A percentile compares a stretch with the other conserved stretches of the same genome.
Conservation (phyloP, 2,329 filamentous ascomycete genomes). For the Blumeriella jaapii region DNA sequence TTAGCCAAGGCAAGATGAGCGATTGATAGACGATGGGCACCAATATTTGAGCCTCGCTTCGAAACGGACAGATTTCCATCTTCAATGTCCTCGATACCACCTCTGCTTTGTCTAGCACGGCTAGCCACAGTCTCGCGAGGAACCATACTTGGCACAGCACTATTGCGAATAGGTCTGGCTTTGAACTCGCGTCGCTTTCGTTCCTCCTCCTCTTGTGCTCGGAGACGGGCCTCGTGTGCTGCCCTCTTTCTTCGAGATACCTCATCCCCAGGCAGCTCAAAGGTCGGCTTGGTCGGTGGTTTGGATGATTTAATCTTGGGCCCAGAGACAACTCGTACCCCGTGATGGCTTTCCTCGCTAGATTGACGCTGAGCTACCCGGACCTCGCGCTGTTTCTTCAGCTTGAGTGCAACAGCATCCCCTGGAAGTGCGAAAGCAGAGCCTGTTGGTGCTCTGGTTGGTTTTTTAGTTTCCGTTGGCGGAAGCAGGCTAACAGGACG, state of each 20-base stretch:
- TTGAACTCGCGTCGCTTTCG: conserved; percentile 52
- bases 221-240: conserved; percentile 42
- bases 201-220: conserved; percentile 47
- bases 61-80: conserved; percentile 15
- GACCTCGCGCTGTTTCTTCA: conserved; percentile 48
- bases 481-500: conserved; percentile 32
- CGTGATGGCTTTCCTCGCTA: conserved; percentile 29
- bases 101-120: conserved; percentile 40
- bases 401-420: conserved; percentile 44
- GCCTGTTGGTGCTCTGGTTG: conserved; percentile 41
- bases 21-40: conserved; percentile 27
- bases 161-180: conserved; percentile 42
- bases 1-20: conserved; percentile 26
- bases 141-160: conserved; percentile 27
- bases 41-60: conserved; percentile 24
- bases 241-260: conserved; percentile 39
- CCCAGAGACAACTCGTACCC: conserved; percentile 29
- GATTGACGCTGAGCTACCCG: conserved; percentile 33
- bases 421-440: conserved; percentile 51
- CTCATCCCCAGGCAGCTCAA: conserved; percentile 53
- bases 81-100: conserved; percentile 24
- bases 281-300: conserved; percentile 41
- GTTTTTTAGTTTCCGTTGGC: conserved; percentile 36
- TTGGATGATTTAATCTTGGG: conserved; percentile 39
- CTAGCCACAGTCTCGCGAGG: conserved; percentile 49